Evolutionary conservation across 495 filamentous ascomycete genomes (phyloP).

Genomic region (Aspergillus olivimuriae): DNA sequence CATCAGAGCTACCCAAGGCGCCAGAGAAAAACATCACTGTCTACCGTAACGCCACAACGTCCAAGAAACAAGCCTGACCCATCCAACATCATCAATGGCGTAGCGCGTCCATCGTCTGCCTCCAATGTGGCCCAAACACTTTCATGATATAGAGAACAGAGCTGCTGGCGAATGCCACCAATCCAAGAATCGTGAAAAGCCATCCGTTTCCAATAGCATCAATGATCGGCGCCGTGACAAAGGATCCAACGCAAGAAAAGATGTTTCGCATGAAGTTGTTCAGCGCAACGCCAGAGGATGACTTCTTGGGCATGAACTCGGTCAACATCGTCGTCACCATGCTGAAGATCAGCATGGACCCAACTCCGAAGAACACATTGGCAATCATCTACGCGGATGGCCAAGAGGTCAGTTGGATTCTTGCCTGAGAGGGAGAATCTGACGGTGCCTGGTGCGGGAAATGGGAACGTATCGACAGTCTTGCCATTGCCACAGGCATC

Average conservation of each 20-base stretch:
- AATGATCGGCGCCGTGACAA: constrained; percentile 73
- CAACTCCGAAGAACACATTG: constrained; percentile 84
- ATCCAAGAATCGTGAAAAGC: constrained; percentile 74
- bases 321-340: constrained; percentile 76
- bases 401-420: constrained; percentile 8
- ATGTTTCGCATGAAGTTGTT: constrained; percentile 78
- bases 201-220: constrained; percentile 81
- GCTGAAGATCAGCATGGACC: constrained; percentile 83
- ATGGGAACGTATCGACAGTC: no score
- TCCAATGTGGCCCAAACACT: constrained; percentile 60
- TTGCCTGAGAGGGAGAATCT: no score
- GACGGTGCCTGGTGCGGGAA: no score
- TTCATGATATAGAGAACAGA: constrained; percentile 61
- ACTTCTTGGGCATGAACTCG: constrained; percentile 79
- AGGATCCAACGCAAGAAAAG: constrained; percentile 67
- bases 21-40: no score
- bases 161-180: constrained; percentile 51
- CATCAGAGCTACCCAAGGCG: no score
- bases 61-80: neutral
- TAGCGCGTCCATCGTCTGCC: constrained; percentile 57
- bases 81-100: constrained; percentile 13
- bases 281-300: constrained; percentile 72
- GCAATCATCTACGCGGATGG: constrained; percentile 50
- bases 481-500: no score
- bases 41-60: neutral